Base-by-base conservation (phyloP, 805 yeast genomes). In the Candida incommunis region DNA sequence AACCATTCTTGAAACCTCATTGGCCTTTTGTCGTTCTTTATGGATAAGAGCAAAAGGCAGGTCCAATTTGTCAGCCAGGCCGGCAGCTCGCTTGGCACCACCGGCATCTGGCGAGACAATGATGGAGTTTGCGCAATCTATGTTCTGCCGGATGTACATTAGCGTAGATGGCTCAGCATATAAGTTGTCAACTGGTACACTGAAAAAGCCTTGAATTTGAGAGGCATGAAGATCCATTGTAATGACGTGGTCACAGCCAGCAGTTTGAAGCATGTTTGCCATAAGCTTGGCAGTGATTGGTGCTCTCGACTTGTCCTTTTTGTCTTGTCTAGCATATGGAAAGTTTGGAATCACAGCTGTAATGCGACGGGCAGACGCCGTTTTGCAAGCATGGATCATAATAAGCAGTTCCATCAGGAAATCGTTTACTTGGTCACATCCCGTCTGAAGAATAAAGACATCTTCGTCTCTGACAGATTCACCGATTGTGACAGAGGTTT, bases 21-120 rank as follows among this genome's bases (percentile, higher is more conserved):
- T 90, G 42, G 97, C 96, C 58, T 82, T 77, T 42, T 85, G 90
- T 59, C 98, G 77, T 68, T 90, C 98, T 63, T 90, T 90, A 67
- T 90, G 98, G 56, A 90, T 92, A 60, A 90, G 75, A 0, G 98
- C 97, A 66, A 90, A 90, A 61, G 82, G 86, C 54, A 90, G 73
- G 56, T 92, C 97, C 52, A 92, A 70, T 55, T 82, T 77, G 58
- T 90, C 97, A 13, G 97, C 97, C 43, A 90, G 68, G 3, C 88
- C 79, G 2, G 97, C 97, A 23, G 88, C 98, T 53, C 98, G 75
- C 64, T 90, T 90, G 45, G 97, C 97, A 48, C 98, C 98, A 55
- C 98, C 98, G 2, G 98, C 98, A 67, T 90, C 98, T 2, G 98
- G 98, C 3, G 96, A 86, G 11, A 90, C 94, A 45, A 90, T 76